Percentiles rank a stretch among this genome's conserved stretches.
These are phyloP conservation scores for Carex parvula DNA, from an alignment of 176 grass and related monocot species.

Conservation along the genomic window DNA sequence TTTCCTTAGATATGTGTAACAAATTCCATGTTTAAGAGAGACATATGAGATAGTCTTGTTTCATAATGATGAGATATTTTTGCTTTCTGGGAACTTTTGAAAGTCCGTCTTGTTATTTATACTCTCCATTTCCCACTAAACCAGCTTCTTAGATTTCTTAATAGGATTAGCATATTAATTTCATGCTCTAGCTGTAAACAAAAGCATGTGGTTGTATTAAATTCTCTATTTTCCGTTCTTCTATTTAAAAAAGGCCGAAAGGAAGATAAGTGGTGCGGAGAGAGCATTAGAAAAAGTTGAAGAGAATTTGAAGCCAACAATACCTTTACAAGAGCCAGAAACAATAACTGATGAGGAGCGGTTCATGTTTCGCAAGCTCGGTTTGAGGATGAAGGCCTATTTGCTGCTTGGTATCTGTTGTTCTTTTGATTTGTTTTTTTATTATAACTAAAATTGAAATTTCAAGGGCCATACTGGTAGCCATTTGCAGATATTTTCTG, in stretches of 20 bases:
- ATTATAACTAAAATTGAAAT: not conserved
- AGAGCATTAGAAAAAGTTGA: conserved; percentile 79
- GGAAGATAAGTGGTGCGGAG: conserved; percentile 69
- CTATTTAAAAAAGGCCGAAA: conserved; percentile 50
- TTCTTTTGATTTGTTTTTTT: conserved; percentile 1
- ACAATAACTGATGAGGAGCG: conserved; percentile 94
- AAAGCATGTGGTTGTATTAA: conserved; percentile 14
- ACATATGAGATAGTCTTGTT: not conserved
- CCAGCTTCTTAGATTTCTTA: conserved; percentile 12
- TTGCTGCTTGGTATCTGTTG: conserved; percentile 63
- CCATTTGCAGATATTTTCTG: conserved; percentile 2
- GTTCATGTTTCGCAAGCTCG: conserved; percentile 93
- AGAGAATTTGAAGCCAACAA: conserved; percentile 63
- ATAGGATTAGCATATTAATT: conserved; percentile 5
- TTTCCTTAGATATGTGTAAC: not conserved
- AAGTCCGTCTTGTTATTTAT: conserved; percentile 1
- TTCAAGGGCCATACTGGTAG: conserved; percentile 1
- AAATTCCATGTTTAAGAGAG: not conserved
- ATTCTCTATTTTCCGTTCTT: conserved; percentile 15
- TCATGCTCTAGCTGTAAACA: conserved; percentile 5
- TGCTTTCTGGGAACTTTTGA: not conserved
- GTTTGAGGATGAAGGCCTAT: conserved; percentile 90
- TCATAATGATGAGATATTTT: not conserved
- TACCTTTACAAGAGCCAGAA: conserved; percentile 41
- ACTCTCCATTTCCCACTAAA: conserved; percentile 5